Conservation (phyloP, 805 yeast species). For the Komagataella pastoris region DNA sequence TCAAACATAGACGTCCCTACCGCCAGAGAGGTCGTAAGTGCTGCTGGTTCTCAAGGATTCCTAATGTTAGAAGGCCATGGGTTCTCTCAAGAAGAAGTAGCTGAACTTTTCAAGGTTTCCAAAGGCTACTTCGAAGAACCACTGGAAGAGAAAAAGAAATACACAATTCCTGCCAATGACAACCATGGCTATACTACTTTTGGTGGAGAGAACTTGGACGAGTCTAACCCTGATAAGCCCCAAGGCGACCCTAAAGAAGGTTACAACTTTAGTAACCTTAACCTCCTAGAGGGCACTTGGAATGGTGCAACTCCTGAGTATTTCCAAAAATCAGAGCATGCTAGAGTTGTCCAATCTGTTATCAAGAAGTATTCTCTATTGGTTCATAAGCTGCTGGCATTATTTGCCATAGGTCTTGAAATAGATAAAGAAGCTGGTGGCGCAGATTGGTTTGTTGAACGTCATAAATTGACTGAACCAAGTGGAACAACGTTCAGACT, state of each 20-base stretch:
- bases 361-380: slow-evolving; percentile 9
- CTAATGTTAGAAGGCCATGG: slow-evolving; percentile 38
- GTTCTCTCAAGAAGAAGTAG: slow-evolving; percentile 27
- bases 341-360: slow-evolving; percentile 19
- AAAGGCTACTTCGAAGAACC: slow-evolving; percentile 25
- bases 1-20: slow-evolving; percentile 25
- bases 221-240: slow-evolving; percentile 17
- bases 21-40: slow-evolving; percentile 27
- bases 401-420: slow-evolving; percentile 46
- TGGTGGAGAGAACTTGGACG: slow-evolving; percentile 28
- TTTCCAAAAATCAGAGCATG: slow-evolving; percentile 26
- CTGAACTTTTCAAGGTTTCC: slow-evolving; percentile 21
- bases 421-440: slow-evolving; percentile 36
- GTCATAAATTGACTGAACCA: slow-evolving; percentile 32
- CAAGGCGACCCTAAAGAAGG: slow-evolving; percentile 57
- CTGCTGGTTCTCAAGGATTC: slow-evolving; percentile 38
- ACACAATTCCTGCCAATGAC: slow-evolving; percentile 17
- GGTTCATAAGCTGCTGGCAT: slow-evolving; percentile 21
- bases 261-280: slow-evolving; percentile 43
- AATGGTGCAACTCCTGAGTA: slow-evolving; percentile 32
- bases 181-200: slow-evolving; percentile 33
- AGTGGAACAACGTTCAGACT: slow-evolving; percentile 58
- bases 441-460: slow-evolving; percentile 41
- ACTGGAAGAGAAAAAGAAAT: slow-evolving; percentile 17
- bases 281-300: slow-evolving; percentile 30